These are phyloP conservation scores for Calvatia gigantea DNA, from an alignment of 768 basidiomycete species.

Conservation along the genomic window DNA sequence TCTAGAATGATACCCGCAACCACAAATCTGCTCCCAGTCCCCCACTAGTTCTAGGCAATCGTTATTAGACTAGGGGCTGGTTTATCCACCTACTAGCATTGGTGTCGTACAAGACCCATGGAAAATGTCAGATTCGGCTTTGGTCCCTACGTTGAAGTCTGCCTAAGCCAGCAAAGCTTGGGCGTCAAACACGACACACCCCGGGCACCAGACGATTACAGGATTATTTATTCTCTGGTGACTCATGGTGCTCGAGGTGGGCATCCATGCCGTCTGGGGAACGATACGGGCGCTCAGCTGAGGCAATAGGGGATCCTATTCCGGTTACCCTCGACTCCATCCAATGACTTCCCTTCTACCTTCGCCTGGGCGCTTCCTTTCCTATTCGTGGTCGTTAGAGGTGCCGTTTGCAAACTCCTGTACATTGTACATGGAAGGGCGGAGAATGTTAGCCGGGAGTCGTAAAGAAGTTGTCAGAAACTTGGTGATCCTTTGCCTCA, in stretches of 20 bases:
- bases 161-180: slow-evolving; percentile 78
- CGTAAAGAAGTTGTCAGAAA: slow-evolving; percentile 95
- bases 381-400: slow-evolving; percentile 85
- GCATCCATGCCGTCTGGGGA: slow-evolving; percentile 50
- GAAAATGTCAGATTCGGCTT: slow-evolving; percentile 46
- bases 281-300: slow-evolving; percentile 65
- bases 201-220: slow-evolving; percentile 67
- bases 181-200: slow-evolving; percentile 72
- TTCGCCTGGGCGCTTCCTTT: slow-evolving; percentile 90
- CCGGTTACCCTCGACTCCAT: slow-evolving; percentile 74
- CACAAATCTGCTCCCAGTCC: slow-evolving; percentile 45
- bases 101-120: slow-evolving; percentile 71
- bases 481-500: slow-evolving; percentile 97
- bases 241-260: slow-evolving; percentile 54
- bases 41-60: slow-evolving; percentile 63
- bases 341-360: slow-evolving; percentile 80
- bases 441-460: slow-evolving; percentile 61
- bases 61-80: slow-evolving; percentile 82
- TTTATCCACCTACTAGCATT: slow-evolving; percentile 61
- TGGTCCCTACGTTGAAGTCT: slow-evolving; percentile 82
- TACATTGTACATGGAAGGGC: slow-evolving; percentile 61
- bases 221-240: slow-evolving; percentile 73
- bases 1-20: slow-evolving; percentile 68
- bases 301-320: slow-evolving; percentile 86
- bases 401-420: slow-evolving; percentile 75